phyloP scores from a whole-genome alignment of 2,329 filamentous ascomycete genomes.

The Epichloe uncinata region DNA sequence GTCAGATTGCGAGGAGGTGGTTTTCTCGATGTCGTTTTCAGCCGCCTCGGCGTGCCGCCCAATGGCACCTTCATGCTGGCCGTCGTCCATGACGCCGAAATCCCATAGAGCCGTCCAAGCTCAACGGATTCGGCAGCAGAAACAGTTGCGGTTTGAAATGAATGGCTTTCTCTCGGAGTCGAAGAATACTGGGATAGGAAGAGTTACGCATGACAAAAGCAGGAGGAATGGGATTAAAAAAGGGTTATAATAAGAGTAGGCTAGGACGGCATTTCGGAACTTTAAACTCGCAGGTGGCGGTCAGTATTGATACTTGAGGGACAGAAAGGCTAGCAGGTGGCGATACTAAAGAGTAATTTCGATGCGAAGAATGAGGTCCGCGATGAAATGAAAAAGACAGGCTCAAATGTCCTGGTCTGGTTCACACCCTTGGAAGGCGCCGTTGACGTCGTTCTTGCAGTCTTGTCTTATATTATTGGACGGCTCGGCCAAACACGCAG shows the following conservation, averaged over 20 bases:
- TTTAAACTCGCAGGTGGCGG: not conserved
- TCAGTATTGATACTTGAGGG: not conserved
- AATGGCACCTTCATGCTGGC: constrained; percentile 23
- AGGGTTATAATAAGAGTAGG: not conserved
- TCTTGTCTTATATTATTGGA: not conserved
- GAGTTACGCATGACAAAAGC: not conserved
- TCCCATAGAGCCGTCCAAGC: not conserved
- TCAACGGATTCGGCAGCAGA: not conserved
- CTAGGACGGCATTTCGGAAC: not conserved
- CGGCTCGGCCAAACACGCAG: not conserved
- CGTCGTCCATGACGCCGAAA: constrained; percentile 27
- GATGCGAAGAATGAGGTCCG: not conserved
- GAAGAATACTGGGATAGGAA: not conserved
- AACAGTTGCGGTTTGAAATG: not conserved
- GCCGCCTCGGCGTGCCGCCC: constrained; percentile 19
- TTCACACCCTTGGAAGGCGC: not conserved
- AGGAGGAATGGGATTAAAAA: not conserved
- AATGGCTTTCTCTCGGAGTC: not conserved
- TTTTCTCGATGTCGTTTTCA: constrained; percentile 12
- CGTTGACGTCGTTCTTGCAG: not conserved
- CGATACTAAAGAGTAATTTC: not conserved
- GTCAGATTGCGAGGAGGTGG: not conserved
- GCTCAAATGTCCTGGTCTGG: too few relatives aligned
- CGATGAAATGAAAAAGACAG: not conserved
- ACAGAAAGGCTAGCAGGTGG: not conserved